phyloP scores from a whole-genome alignment of 2,329 filamentous ascomycete species.

The Fusarium solani-melongenae region DNA sequence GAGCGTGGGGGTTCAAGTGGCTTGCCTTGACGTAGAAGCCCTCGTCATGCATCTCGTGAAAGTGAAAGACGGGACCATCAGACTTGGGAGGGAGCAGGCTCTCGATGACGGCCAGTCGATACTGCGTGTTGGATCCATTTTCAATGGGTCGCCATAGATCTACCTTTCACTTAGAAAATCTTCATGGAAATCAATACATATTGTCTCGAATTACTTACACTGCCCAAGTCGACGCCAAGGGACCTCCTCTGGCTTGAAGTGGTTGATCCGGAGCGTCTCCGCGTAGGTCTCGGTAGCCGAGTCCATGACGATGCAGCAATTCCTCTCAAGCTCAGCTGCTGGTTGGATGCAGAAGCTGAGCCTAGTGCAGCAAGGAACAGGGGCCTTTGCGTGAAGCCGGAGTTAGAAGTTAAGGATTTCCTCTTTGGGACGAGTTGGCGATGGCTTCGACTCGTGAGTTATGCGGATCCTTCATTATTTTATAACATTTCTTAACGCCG shows the following conservation, averaged over 20 bases:
- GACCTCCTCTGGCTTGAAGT: conserved; percentile 36
- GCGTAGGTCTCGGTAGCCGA: conserved; percentile 28
- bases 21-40: conserved; percentile 35
- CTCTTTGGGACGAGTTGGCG: conserved; percentile 6
- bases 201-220: conserved; percentile 19
- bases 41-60: conserved; percentile 39
- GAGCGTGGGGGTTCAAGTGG: background rate
- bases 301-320: conserved; percentile 15
- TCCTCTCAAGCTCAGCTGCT: background rate
- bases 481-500: conserved; percentile 21
- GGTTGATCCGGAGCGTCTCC: conserved; percentile 30
- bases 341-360: background rate
- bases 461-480: background rate
- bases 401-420: conserved; percentile 24
- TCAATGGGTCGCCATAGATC: conserved; percentile 36
- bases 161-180: background rate
- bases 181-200: too few relatives aligned
- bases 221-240: conserved; percentile 37
- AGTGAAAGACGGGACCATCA: conserved; percentile 34
- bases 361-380: background rate
- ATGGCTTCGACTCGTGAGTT: background rate
- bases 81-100: conserved; percentile 31
- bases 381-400: background rate
- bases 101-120: conserved; percentile 33
- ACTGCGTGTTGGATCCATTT: conserved; percentile 35